Evolutionary conservation across 1,284 basidiomycete genomes (phyloP), one percentile per base, ranked within the genome.

Genomic region (Cryptococcus sp.): DNA sequence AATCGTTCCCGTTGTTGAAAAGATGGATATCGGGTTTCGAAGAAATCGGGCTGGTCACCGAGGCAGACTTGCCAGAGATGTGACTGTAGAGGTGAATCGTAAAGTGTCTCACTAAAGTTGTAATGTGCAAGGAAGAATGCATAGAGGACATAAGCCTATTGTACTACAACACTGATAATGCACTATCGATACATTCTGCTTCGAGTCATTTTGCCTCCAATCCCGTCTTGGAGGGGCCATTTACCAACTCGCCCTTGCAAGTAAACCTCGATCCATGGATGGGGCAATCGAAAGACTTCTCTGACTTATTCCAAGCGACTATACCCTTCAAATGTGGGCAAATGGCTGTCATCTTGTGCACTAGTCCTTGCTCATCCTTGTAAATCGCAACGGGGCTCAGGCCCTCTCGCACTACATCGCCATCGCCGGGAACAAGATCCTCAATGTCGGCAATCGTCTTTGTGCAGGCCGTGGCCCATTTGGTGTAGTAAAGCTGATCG

Each of bases 321-420:
- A 65, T 63, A 39, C 64, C 64, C 51, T 65, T 63, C 37, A 64
- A 19, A 49, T 64, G 62, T 55, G 64, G 64, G 49, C 64, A 65
- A 29, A 65, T 50, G 13, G 61, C 64, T 3, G 64, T 65, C 64
- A 65, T 65, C 57, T 65, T 65, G 52, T 63, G 61, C 17, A 65
- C 39, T 2, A 38, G 17, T 8, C 64, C 64, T 20, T 50, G 29
- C 26, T 62, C 61, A 37, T 65, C 64, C 47, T 63, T 65, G 40
- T 65, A 65, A 0, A 65, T 61, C n/a, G 64, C 64, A 3, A 65
- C 54, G 11, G 64, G 61, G 23, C 48, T 51, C 10, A 65, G 23
- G 1, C 64, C 64, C 37, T 63, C 61, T 46, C 64, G 48, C 15
- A 65, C 64, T 0, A 65, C 64, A 19, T 63, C 61, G 0, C 64